A percentile compares a stretch with the other conserved stretches of the same genome.
phyloP scores from a whole-genome alignment of 176 grass and related monocot genomes.

The Oryza nivara region DNA sequence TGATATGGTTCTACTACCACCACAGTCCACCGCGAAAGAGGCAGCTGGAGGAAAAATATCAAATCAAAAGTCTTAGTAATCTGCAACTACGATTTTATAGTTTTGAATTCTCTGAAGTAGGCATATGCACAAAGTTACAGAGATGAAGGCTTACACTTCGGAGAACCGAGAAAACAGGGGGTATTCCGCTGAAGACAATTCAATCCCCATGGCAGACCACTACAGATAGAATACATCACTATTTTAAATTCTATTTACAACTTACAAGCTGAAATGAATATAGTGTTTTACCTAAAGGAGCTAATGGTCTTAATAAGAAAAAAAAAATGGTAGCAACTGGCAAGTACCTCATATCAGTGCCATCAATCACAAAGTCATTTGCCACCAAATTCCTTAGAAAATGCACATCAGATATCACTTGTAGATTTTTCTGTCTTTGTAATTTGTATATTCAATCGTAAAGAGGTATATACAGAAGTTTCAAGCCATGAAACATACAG shows the following conservation, averaged over 20 bases:
- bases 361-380: conserved; percentile 69
- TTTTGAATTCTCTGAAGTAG: background rate
- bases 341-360: conserved; percentile 68
- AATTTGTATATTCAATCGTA: conserved; percentile 9
- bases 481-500: conserved; percentile 56
- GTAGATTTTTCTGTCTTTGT: conserved; percentile 2
- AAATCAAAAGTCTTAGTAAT: background rate
- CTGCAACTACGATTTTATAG: too few species aligned
- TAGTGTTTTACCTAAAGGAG: background rate
- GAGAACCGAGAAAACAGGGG: conserved; percentile 62
- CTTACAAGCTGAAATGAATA: background rate
- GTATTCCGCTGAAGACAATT: conserved; percentile 65
- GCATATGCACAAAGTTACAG: conserved; percentile 9
- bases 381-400: conserved; percentile 78
- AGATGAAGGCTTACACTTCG: conserved; percentile 51
- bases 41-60: conserved; percentile 45
- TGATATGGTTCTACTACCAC: conserved; percentile 52
- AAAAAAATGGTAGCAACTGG: background rate
- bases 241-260: conserved; percentile 12
- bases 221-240: conserved; percentile 32
- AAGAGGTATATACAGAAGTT: background rate
- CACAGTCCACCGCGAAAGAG: conserved; percentile 67
- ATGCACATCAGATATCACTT: conserved; percentile 29
- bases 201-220: conserved; percentile 62
- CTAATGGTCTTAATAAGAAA: background rate